These are phyloP conservation scores for Aspergillus sp. DNA, from an alignment of 2,329 filamentous ascomycete species.

Conservation along the genomic window DNA sequence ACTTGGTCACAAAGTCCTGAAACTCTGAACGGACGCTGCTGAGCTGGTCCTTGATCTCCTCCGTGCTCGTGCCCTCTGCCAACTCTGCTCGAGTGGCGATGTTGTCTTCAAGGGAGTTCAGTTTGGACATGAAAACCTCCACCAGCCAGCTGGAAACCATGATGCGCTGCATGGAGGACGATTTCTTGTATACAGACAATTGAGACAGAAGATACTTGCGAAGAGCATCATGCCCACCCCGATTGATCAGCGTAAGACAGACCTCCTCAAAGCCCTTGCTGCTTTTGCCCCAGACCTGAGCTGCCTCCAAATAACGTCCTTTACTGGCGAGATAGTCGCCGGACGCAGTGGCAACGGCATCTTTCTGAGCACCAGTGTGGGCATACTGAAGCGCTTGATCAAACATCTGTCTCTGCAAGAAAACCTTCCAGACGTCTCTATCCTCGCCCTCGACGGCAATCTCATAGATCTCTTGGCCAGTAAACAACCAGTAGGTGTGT, in stretches of 20 bases:
- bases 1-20: slow-evolving; percentile 79
- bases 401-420: slow-evolving; percentile 83
- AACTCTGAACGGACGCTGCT: slow-evolving; percentile 72
- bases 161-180: slow-evolving; percentile 83
- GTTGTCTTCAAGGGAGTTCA: slow-evolving; percentile 91
- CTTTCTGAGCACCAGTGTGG: slow-evolving; percentile 75
- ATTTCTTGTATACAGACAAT: slow-evolving; percentile 76
- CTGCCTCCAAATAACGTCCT: slow-evolving; percentile 81
- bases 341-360: slow-evolving; percentile 86
- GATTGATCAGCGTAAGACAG: slow-evolving; percentile 84
- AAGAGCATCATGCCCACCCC: slow-evolving; percentile 83
- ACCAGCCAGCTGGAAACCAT: slow-evolving; percentile 96
- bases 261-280: slow-evolving; percentile 98
- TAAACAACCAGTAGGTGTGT: slow-evolving; percentile 97
- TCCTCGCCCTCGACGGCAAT: slow-evolving; percentile 88
- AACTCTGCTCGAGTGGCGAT: slow-evolving; percentile 86
- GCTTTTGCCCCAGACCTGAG: slow-evolving; percentile 87
- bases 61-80: slow-evolving; percentile 67
- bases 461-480: slow-evolving; percentile 86
- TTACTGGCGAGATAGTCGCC: slow-evolving; percentile 84
- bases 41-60: slow-evolving; percentile 67
- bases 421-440: slow-evolving; percentile 90
- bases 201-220: slow-evolving; percentile 87
- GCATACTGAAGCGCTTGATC: slow-evolving; percentile 85
- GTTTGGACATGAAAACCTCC: slow-evolving; percentile 95